Evolutionary conservation across 495 filamentous ascomycete genomes (phyloP).

Genomic region (Neurospora discreta): DNA sequence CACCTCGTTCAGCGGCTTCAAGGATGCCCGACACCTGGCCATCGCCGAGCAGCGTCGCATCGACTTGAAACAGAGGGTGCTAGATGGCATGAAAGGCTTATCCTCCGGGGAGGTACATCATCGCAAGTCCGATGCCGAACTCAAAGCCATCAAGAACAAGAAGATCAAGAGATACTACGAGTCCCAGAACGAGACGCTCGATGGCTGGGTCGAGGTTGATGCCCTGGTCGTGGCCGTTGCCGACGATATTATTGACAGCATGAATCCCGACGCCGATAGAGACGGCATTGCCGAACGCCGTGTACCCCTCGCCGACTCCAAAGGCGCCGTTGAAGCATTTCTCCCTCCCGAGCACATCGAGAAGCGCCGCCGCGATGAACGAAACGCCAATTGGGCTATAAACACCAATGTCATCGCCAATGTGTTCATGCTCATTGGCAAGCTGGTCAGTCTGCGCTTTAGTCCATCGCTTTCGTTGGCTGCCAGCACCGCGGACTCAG

Average conservation of each 20-base stretch:
- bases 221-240: conserved; percentile 36
- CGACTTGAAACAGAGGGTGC: conserved; percentile 31
- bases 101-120: conserved; percentile 25
- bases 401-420: conserved; percentile 41
- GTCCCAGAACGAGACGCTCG: conserved; percentile 35
- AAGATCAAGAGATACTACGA: conserved; percentile 37
- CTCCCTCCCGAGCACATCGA: conserved; percentile 39
- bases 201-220: conserved; percentile 45
- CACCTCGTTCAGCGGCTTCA: background rate
- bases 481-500: conserved; percentile 35
- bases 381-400: conserved; percentile 40
- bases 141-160: conserved; percentile 36
- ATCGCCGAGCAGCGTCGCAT: conserved; percentile 5
- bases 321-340: conserved; percentile 31
- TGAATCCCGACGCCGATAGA: conserved; percentile 40
- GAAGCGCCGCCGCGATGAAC: conserved; percentile 24
- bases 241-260: conserved; percentile 41
- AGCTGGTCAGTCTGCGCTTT: conserved; percentile 25
- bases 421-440: conserved; percentile 31
- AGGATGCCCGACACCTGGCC: background rate
- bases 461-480: conserved; percentile 38
- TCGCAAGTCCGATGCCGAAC: conserved; percentile 34
- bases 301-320: conserved; percentile 25
- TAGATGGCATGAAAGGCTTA: conserved; percentile 24
- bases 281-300: conserved; percentile 34